Evolutionary conservation across 108 stramenopile genomes (phyloP).

Genomic region (Cyclostephanos invisitatus): DNA sequence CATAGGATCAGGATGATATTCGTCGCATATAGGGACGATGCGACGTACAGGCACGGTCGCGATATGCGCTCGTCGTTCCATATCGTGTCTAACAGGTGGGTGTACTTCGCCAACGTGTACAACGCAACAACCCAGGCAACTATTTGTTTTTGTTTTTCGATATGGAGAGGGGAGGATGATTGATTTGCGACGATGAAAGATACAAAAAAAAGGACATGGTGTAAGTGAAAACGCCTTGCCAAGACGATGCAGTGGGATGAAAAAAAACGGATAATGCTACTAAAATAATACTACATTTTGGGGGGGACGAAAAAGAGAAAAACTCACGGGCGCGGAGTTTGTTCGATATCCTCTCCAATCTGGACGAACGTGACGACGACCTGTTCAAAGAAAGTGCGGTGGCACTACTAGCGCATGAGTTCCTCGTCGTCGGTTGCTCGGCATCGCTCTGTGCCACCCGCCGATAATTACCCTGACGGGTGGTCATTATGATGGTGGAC

Average conservation of each 20-base stretch:
- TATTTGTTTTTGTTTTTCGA: too few relatives aligned
- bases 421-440: background rate
- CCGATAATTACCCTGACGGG: background rate
- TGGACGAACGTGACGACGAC: conserved; percentile 7
- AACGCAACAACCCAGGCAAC: conserved; percentile 73
- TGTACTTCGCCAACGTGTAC: conserved; percentile 50
- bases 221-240: too few relatives aligned
- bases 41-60: conserved; percentile 50
- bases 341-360: conserved; percentile 51
- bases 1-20: conserved; percentile 54
- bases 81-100: conserved; percentile 51
- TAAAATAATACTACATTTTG: too few relatives aligned
- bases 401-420: too few relatives aligned
- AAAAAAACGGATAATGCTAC: too few relatives aligned
- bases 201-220: background rate
- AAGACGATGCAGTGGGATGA: too few relatives aligned
- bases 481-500: too few relatives aligned
- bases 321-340: conserved; percentile 59
- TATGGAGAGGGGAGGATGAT: background rate
- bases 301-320: background rate
- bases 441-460: conserved; percentile 18
- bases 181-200: background rate
- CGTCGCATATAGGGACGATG: conserved; percentile 38
- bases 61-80: conserved; percentile 50
- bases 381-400: too few relatives aligned